Base-by-base conservation (phyloP, 2,329 filamentous ascomycete genomes). In the Cyphellophora attinorum region DNA sequence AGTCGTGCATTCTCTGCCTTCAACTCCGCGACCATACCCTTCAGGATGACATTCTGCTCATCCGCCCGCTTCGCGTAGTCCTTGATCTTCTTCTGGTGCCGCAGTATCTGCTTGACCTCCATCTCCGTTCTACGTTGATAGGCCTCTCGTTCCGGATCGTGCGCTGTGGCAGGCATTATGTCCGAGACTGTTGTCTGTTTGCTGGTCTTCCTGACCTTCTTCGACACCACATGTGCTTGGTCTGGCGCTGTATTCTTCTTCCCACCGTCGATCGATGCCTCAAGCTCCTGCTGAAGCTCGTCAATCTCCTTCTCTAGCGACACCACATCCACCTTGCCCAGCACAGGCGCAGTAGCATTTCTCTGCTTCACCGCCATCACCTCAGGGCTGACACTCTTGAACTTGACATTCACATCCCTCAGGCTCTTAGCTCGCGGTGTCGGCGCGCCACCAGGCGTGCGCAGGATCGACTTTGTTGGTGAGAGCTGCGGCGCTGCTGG, bases 391-490 rank as follows among this genome's bases (percentile, higher is more conserved):
- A 47, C 34, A 29, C 44, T 47, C 28, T 62, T 68, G 31, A 59
- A 58, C 13, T 57, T 59, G 23, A 54, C 47, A 11, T 57, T 59
- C 6, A 57, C 53, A 33, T 61, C 62, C 50, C 70, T 73, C 52
- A 79, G 72, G 0, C 71, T 74, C 50, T 79, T 79, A 33, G 72
- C 63, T 34, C 70, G 62, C 38, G 66, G 69, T 18, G 62, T 63
- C 6, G 61, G 65, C 2, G 72, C 75, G n/a, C n/a, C n/a, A 3
- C 75, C 73, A 5, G 75, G 76, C 0, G 75, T 79, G 50, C 76
- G 62, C n/a, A 79, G 64, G 33, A 79, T 79, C 42, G 74, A 74
- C 48, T 77, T 77, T 1, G 72, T 69, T 1, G 71, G 71, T 15
- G 72, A 74, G 12, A 56, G 21, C 6, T 35, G 23, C 5, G 23